Conservation (phyloP, 805 yeast species). For the Jamesozyma jinghongensis region DNA sequence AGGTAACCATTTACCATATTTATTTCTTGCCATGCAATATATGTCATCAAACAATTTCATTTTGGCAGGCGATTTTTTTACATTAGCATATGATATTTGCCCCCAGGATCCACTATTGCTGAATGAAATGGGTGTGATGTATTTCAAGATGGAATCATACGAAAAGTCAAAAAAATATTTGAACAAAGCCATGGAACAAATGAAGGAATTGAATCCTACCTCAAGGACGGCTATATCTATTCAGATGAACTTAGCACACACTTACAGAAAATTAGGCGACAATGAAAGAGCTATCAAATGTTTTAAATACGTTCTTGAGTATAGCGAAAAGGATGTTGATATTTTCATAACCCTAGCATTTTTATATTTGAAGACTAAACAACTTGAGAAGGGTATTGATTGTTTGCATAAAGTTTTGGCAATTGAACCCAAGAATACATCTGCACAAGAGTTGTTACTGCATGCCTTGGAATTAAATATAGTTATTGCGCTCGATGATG, state of each 20-base stretch:
- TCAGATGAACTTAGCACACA: slow-evolving; percentile 81
- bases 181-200: slow-evolving; percentile 60
- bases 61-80: slow-evolving; percentile 78
- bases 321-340: slow-evolving; percentile 63
- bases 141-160: slow-evolving; percentile 65
- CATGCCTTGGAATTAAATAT: slow-evolving; percentile 64
- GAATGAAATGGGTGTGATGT: slow-evolving; percentile 90
- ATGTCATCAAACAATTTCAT: slow-evolving; percentile 74
- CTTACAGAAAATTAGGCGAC: slow-evolving; percentile 58
- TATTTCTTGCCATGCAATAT: slow-evolving; percentile 95
- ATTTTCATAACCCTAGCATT: slow-evolving; percentile 79
- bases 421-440: slow-evolving; percentile 68
- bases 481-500: slow-evolving; percentile 19
- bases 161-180: slow-evolving; percentile 62
- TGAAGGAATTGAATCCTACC: slow-evolving; percentile 62
- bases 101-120: slow-evolving; percentile 77
- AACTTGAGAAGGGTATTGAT: slow-evolving; percentile 58
- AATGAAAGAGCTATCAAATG: slow-evolving; percentile 60
- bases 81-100: slow-evolving; percentile 67
- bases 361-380: slow-evolving; percentile 62
- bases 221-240: slow-evolving; percentile 79
- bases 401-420: slow-evolving; percentile 75
- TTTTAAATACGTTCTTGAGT: slow-evolving; percentile 65
- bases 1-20: slow-evolving; percentile 80
- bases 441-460: slow-evolving; percentile 70